These are phyloP conservation scores for Ceratocystis cubensis DNA, from an alignment of 2,329 filamentous ascomycete genomes.

Conservation along the genomic window DNA sequence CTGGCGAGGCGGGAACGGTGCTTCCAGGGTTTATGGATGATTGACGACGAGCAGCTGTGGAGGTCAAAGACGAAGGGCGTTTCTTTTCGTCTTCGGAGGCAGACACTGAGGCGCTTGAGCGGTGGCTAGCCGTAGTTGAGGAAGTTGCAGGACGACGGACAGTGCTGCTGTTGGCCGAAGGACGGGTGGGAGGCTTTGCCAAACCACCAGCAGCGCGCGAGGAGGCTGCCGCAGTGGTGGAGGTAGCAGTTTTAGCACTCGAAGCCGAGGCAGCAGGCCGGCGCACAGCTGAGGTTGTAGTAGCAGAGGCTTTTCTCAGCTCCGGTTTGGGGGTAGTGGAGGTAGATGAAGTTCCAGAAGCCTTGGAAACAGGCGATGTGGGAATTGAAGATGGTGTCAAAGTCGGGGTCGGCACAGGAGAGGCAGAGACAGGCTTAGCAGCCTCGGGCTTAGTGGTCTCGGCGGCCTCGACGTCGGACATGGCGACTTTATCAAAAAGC, in stretches of 20 bases:
- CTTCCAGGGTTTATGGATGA: constrained; percentile 26
- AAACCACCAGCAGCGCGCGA: constrained; percentile 31
- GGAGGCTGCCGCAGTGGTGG: constrained; percentile 22
- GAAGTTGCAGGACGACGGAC: constrained; percentile 28
- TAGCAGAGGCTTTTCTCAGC: constrained; percentile 29
- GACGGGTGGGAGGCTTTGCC: constrained; percentile 38
- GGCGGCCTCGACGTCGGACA: constrained; percentile 38
- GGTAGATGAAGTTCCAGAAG: constrained; percentile 24
- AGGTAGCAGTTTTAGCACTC: constrained; percentile 25
- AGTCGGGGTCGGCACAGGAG: constrained; percentile 22
- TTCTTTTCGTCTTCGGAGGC: constrained; percentile 41
- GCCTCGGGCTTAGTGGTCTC: constrained; percentile 36
- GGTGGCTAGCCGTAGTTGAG: constrained; percentile 33
- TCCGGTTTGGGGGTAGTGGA: constrained; percentile 24
- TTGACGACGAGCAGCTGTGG: constrained; percentile 29
- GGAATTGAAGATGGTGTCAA: constrained; percentile 25
- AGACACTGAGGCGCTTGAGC: constrained; percentile 37
- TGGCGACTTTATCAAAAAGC: constrained; percentile 24
- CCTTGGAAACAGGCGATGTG: constrained; percentile 27
- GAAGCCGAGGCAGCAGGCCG: constrained; percentile 28
- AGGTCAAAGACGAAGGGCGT: constrained; percentile 23
- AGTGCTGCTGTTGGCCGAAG: constrained; percentile 31
- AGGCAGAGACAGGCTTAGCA: constrained; percentile 28
- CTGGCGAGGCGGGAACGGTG: constrained; percentile 25
- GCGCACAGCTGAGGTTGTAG: constrained; percentile 27